Conservation (phyloP, 257 asterid species). For the Solanum commersonii region DNA sequence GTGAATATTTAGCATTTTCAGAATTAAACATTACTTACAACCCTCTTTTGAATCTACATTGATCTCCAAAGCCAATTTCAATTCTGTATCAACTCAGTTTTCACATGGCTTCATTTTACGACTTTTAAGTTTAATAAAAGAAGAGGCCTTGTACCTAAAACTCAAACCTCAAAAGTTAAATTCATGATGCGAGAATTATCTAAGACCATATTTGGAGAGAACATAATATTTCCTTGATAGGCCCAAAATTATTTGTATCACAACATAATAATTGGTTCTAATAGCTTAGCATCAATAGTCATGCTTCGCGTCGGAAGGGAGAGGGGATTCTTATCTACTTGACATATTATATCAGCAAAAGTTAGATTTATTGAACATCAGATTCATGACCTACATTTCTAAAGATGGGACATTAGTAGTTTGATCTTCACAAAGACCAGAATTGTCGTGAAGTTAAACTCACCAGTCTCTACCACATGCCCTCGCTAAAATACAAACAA, state of each 20-base stretch:
- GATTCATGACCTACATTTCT: not conserved
- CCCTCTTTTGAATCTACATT: not conserved
- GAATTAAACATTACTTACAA: not conserved
- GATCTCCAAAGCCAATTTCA: not conserved
- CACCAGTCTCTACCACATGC: not conserved
- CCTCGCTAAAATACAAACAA: not conserved
- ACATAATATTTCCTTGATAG: not conserved
- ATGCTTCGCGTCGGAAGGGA: not conserved
- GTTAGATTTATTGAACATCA: not conserved
- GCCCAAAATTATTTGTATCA: not conserved
- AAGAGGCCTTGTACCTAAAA: not conserved
- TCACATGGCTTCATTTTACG: not conserved
- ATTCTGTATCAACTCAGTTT: not conserved
- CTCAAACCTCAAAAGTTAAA: not conserved
- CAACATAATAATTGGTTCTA: not conserved
- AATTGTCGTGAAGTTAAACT: not conserved
- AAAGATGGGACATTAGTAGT: not conserved
- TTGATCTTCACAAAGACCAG: too few species aligned
- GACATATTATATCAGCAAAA: too few species aligned
- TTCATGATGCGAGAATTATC: not conserved
- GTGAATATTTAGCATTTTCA: not conserved
- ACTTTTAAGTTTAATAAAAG: not conserved
- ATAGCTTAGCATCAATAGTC: not conserved
- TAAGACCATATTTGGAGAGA: not conserved
- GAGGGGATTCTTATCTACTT: not conserved